Evolutionary conservation across 2,329 filamentous ascomycete species (phyloP).

Genomic region (Neonectria faginata): DNA sequence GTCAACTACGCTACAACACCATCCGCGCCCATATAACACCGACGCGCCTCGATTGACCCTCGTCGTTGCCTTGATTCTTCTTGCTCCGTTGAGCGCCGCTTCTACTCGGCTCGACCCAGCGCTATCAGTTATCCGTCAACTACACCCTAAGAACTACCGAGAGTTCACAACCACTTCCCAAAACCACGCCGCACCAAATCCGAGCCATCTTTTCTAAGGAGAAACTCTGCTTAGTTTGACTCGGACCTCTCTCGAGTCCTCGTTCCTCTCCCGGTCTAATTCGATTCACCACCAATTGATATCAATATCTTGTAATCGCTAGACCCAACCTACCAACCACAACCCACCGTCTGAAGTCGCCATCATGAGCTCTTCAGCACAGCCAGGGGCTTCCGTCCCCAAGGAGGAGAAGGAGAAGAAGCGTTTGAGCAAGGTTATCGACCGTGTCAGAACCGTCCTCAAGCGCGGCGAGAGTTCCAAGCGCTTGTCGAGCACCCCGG

Average conservation of each 20-base stretch:
- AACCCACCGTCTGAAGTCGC: conserved; percentile 14
- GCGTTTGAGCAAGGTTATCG: conserved; percentile 61
- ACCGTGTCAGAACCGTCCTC: conserved; percentile 63
- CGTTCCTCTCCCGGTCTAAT: background rate
- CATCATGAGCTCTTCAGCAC: conserved; percentile 59
- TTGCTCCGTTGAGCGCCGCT: conserved; percentile 24
- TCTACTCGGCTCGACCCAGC: conserved; percentile 27
- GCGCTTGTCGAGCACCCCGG: conserved; percentile 43
- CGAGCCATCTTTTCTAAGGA: conserved; percentile 7
- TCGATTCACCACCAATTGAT: background rate
- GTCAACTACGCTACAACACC: conserved; percentile 3
- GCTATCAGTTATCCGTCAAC: conserved; percentile 1
- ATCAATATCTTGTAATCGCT: conserved; percentile 6
- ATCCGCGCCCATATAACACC: conserved; percentile 17
- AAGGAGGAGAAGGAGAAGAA: conserved; percentile 57
- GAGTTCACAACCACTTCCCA: background rate
- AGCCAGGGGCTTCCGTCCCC: conserved; percentile 51
- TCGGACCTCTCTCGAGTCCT: background rate
- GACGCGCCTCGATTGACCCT: conserved; percentile 30
- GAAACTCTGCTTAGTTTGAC: background rate
- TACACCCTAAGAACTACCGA: conserved; percentile 7
- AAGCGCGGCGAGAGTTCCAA: conserved; percentile 56
- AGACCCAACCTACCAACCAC: conserved; percentile 13
- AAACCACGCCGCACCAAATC: conserved; percentile 3
- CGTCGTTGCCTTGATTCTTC: conserved; percentile 24